These are phyloP conservation scores for Sisymbrium irio DNA, from an alignment of 345 rosid genomes.

Conservation along the genomic window DNA sequence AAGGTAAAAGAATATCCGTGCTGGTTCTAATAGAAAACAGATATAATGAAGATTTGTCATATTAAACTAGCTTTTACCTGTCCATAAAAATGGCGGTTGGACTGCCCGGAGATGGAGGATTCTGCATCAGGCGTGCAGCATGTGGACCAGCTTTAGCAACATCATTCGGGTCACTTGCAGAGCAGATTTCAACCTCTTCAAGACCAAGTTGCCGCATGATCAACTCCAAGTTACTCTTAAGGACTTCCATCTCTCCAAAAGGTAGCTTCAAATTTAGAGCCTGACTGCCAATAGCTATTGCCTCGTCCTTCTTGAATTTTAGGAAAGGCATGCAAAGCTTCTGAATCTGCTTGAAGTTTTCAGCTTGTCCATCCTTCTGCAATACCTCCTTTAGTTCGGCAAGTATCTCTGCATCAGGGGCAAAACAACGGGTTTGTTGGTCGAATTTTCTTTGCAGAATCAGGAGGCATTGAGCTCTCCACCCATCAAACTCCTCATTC, in stretches of 20 bases:
- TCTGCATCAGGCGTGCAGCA: slow-evolving; percentile 51
- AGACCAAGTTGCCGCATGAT: slow-evolving; percentile 78
- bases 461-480: slow-evolving; percentile 81
- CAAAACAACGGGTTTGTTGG: slow-evolving; percentile 41
- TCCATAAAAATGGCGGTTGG: slow-evolving; percentile 75
- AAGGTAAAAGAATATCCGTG: neutral
- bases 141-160: slow-evolving; percentile 53
- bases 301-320: slow-evolving; percentile 84
- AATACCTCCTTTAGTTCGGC: slow-evolving; percentile 60
- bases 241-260: slow-evolving; percentile 86
- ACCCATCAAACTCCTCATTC: slow-evolving; percentile 75
- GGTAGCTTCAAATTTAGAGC: slow-evolving; percentile 79
- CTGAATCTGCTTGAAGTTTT: slow-evolving; percentile 61
- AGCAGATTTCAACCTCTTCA: slow-evolving; percentile 58
- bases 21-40: neutral
- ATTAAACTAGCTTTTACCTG: slow-evolving; percentile 36
- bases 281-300: slow-evolving; percentile 57
- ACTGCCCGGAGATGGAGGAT: slow-evolving; percentile 79
- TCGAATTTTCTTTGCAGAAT: slow-evolving; percentile 67
- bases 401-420: slow-evolving; percentile 64
- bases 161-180: slow-evolving; percentile 47
- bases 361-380: slow-evolving; percentile 56
- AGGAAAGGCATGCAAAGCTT: slow-evolving; percentile 88
- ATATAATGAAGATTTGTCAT: neutral
- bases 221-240: slow-evolving; percentile 65